A percentile compares a stretch with the other conserved stretches of the same genome.
Conservation (phyloP, 2,329 filamentous ascomycete genomes). For the Cadophora gregata region DNA sequence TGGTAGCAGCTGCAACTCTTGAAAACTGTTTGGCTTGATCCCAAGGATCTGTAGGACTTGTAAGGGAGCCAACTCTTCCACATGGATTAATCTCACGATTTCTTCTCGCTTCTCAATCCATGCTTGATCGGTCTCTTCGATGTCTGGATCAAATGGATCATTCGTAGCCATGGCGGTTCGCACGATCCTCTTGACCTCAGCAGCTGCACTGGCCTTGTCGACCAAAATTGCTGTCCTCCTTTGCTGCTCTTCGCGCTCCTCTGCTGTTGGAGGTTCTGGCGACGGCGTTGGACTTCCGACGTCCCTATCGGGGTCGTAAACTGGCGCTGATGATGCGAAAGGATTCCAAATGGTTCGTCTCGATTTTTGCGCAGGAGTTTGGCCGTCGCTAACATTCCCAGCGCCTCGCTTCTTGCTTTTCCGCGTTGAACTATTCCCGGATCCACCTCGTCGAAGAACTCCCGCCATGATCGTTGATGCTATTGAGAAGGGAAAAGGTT, state of each 20-base stretch:
- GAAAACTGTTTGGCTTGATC: neutral
- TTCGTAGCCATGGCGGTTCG: neutral
- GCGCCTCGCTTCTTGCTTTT: constrained; percentile 7
- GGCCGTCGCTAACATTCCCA: neutral
- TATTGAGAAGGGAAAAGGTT: constrained; percentile 11
- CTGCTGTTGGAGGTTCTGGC: neutral
- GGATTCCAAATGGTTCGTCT: constrained; percentile 1
- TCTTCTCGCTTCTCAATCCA: constrained; percentile 21
- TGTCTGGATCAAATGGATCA: constrained; percentile 23
- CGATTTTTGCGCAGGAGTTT: neutral
- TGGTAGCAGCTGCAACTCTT: constrained; percentile 24
- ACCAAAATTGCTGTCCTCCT: neutral
- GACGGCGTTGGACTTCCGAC: neutral
- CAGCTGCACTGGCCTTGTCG: neutral
- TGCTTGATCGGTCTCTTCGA: constrained; percentile 28
- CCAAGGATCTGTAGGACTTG: constrained; percentile 21
- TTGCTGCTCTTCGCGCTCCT: constrained; percentile 1
- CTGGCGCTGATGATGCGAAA: neutral
- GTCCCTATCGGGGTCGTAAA: neutral
- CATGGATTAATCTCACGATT: constrained; percentile 21
- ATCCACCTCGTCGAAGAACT: neutral
- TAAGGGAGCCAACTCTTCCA: neutral
- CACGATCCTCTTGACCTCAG: neutral
- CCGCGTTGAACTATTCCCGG: neutral
- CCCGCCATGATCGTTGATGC: constrained; percentile 16